These are phyloP conservation scores for Calocybe gangraenosa DNA, from an alignment of 768 basidiomycete genomes.

Conservation along the genomic window DNA sequence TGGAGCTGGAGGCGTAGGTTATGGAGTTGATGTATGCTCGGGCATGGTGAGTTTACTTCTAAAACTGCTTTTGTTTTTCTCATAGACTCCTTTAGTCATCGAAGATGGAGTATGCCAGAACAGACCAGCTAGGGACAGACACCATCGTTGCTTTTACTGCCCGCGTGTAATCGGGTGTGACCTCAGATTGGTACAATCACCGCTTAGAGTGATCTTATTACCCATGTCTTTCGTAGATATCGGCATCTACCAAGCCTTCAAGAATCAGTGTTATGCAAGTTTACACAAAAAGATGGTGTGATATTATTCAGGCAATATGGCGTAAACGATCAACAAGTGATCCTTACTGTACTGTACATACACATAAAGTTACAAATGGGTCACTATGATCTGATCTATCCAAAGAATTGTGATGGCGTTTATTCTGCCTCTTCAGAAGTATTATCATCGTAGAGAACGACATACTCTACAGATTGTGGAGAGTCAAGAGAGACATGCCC, in stretches of 20 bases:
- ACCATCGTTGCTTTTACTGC: constrained; percentile 24
- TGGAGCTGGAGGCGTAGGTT: constrained; percentile 66
- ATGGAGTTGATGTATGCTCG: constrained; percentile 24
- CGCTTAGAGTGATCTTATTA: too few species aligned
- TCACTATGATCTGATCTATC: not conserved
- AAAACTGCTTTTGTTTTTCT: not conserved
- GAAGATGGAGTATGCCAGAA: constrained; percentile 24
- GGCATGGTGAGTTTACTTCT: constrained; percentile 13
- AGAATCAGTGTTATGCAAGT: too few species aligned
- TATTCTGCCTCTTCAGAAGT: constrained; percentile 49
- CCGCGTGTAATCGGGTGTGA: not conserved
- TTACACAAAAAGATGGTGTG: too few species aligned
- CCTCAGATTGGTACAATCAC: too few species aligned
- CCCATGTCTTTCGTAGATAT: too few species aligned
- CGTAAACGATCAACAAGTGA: too few species aligned
- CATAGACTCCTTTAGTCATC: not conserved
- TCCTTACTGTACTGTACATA: too few species aligned
- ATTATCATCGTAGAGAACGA: constrained; percentile 66
- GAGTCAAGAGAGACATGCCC: constrained; percentile 21
- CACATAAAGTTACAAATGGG: too few species aligned
- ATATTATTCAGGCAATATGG: too few species aligned
- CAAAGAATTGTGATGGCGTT: constrained; percentile 2
- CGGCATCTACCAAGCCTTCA: too few species aligned
- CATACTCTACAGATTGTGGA: constrained; percentile 51
- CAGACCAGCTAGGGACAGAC: constrained; percentile 33